Conservation (phyloP, 176 grass and related monocot genomes). For the Zoysia japonica region DNA sequence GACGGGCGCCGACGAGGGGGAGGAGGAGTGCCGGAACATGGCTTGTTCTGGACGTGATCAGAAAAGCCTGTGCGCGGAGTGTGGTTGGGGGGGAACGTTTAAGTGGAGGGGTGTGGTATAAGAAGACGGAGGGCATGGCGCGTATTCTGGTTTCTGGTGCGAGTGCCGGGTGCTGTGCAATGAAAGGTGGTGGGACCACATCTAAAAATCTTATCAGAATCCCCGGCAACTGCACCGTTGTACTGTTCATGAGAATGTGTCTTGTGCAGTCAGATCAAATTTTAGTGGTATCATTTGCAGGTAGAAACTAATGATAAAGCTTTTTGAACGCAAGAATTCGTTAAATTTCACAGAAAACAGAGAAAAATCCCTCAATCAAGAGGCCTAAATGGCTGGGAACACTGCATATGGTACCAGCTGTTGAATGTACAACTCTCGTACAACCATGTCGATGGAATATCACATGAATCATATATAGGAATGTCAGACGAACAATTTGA, state of each 20-base stretch:
- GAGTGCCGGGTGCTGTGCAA: constrained; percentile 24
- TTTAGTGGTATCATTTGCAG: neutral
- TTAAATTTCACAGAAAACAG: too few species aligned
- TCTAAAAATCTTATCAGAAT: constrained; percentile 39
- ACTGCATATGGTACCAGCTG: too few species aligned
- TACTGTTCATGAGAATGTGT: constrained; percentile 19
- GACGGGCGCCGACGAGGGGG: constrained; percentile 26
- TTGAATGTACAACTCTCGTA: too few species aligned
- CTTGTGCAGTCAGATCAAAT: constrained; percentile 21
- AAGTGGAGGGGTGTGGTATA: constrained; percentile 30
- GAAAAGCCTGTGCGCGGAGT: neutral
- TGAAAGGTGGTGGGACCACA: constrained; percentile 37
- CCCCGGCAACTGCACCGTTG: neutral
- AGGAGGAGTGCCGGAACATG: constrained; percentile 61
- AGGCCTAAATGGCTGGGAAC: too few species aligned
- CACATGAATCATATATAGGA: too few species aligned
- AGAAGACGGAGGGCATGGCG: constrained; percentile 21
- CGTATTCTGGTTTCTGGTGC: neutral
- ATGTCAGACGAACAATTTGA: too few species aligned
- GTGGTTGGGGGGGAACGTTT: constrained; percentile 6
- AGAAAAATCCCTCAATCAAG: too few species aligned
- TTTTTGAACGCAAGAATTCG: too few species aligned
- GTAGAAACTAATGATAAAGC: neutral
- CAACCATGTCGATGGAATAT: too few species aligned
- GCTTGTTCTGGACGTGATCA: constrained; percentile 6